A percentile compares a stretch with the other conserved stretches of the same genome.
Conservation (phyloP, 73 alveolate species). For the Breviolum minutum region DNA sequence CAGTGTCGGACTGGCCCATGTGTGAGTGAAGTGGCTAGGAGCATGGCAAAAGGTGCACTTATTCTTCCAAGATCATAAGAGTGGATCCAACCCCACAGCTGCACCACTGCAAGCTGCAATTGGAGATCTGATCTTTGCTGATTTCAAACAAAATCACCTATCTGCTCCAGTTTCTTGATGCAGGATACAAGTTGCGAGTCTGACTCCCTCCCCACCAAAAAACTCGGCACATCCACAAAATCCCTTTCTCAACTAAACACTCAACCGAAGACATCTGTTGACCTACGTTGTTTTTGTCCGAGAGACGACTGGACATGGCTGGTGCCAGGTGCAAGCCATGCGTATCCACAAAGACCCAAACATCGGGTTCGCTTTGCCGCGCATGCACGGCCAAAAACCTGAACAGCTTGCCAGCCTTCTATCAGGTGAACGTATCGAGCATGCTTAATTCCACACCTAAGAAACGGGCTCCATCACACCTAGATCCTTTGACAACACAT, state of each 20-base stretch:
- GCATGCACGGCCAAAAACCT: slow-evolving; percentile 54
- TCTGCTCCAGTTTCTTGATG: too few species aligned
- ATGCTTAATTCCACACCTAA: background rate
- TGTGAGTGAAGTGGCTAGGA: background rate
- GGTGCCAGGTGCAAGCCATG: slow-evolving; percentile 70
- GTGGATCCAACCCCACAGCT: too few species aligned
- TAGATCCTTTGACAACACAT: too few species aligned
- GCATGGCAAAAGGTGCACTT: background rate
- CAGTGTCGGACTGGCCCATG: background rate
- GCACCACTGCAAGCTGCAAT: too few species aligned
- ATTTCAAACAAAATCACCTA: too few species aligned
- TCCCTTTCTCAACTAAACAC: background rate
- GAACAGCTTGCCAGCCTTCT: background rate
- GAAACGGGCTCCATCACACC: too few species aligned
- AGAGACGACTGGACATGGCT: slow-evolving; percentile 45
- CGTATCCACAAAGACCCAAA: slow-evolving; percentile 68
- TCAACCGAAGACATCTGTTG: background rate
- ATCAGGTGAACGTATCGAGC: background rate
- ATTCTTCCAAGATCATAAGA: too few species aligned
- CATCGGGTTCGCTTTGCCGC: slow-evolving; percentile 67
- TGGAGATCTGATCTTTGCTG: too few species aligned
- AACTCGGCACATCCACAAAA: too few species aligned
- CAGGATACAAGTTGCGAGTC: too few species aligned
- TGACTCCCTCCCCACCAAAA: too few species aligned
- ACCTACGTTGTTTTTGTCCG: background rate